Conservation (phyloP, 495 filamentous ascomycete species). For the Beverwykella pulmonaria region DNA sequence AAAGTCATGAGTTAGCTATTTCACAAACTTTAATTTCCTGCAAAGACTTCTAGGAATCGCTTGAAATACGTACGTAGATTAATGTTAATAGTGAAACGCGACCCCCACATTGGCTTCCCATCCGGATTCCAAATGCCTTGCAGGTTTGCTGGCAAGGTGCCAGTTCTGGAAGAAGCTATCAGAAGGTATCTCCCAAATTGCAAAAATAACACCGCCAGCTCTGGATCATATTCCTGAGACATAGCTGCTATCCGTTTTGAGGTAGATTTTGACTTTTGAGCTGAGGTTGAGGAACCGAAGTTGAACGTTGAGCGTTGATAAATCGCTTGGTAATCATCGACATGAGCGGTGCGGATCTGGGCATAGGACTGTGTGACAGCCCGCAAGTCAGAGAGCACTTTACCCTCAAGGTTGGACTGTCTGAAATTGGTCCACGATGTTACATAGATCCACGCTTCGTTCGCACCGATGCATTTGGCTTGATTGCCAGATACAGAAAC, state of each 20-base stretch:
- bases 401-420: neutral
- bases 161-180: conserved; percentile 49
- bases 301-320: conserved; percentile 3
- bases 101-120: conserved; percentile 56
- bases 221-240: conserved; percentile 30
- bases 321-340: neutral
- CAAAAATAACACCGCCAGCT: conserved; percentile 50
- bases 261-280: neutral
- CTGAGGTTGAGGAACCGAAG: conserved; percentile 30
- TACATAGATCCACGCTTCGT: neutral
- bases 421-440: conserved; percentile 2
- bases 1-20: too few species aligned
- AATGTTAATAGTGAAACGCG: conserved; percentile 62
- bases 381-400: neutral
- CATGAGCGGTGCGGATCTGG: neutral
- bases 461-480: neutral
- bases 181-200: conserved; percentile 56
- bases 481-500: conserved; percentile 48
- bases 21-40: too few species aligned
- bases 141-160: conserved; percentile 57
- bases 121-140: conserved; percentile 62
- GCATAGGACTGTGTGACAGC: neutral
- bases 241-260: conserved; percentile 38
- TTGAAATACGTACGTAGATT: conserved; percentile 41
- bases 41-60: too few species aligned